Evolutionary conservation across 257 asterid genomes (phyloP).

Genomic region (Fraxinus excelsior): DNA sequence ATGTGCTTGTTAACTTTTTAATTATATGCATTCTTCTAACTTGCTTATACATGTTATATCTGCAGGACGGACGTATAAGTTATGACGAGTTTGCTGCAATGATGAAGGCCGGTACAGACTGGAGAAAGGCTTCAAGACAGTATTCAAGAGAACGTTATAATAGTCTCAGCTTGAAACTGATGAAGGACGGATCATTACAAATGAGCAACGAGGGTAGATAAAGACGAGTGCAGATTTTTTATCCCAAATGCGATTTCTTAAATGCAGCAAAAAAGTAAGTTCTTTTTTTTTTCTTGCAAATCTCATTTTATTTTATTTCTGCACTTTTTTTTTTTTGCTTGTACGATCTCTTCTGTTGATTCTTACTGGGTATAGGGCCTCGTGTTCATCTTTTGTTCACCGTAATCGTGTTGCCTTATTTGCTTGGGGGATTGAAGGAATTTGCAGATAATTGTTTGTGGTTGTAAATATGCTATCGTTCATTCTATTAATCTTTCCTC

Average conservation of each 20-base stretch:
- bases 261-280: background rate
- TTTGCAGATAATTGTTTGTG: background rate
- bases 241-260: background rate
- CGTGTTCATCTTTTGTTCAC: background rate
- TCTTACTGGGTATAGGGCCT: background rate
- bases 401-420: background rate
- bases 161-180: slow-evolving; percentile 48
- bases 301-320: background rate
- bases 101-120: slow-evolving; percentile 61
- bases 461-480: background rate
- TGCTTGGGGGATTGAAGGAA: background rate
- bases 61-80: slow-evolving; percentile 57
- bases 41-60: slow-evolving; percentile 11
- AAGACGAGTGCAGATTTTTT: background rate
- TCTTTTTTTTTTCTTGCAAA: background rate
- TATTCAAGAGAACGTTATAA: slow-evolving; percentile 59
- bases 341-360: background rate
- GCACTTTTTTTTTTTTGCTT: background rate
- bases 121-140: slow-evolving; percentile 66
- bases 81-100: slow-evolving; percentile 50
- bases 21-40: background rate
- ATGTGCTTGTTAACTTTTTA: background rate
- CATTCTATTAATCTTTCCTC: background rate
- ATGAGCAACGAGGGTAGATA: slow-evolving; percentile 27
- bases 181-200: slow-evolving; percentile 48